Conservation (phyloP, 108 stramenopile genomes). For the Fragilaria crotonensis region DNA sequence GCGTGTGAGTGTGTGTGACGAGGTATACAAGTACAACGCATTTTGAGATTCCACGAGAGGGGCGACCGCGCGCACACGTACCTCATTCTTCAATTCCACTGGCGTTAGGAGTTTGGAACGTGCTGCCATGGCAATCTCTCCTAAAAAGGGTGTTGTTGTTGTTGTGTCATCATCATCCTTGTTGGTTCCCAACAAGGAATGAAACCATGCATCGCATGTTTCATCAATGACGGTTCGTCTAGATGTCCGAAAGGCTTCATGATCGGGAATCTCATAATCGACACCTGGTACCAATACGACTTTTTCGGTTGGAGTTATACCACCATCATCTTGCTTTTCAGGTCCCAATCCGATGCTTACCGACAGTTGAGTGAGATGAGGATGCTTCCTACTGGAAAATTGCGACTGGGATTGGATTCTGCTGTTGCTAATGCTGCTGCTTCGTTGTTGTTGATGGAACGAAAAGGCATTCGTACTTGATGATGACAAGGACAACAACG, state of each 20-base stretch:
- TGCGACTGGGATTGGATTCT: no score
- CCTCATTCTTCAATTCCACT: slow-evolving; percentile 38
- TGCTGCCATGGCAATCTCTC: slow-evolving; percentile 28
- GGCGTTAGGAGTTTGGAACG: slow-evolving; percentile 25
- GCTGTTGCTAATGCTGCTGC: no score
- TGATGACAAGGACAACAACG: no score
- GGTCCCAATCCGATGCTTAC: slow-evolving; percentile 52
- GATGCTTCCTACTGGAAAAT: no score
- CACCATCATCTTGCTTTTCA: slow-evolving; percentile 2
- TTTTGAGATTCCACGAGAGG: background rate
- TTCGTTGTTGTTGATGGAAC: no score
- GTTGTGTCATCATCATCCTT: slow-evolving; percentile 11
- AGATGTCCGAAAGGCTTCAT: slow-evolving; percentile 58
- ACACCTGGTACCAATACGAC: slow-evolving; percentile 32
- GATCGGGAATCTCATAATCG: slow-evolving; percentile 57
- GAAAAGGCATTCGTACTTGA: no score
- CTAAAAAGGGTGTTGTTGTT: no score
- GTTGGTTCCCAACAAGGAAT: slow-evolving; percentile 23
- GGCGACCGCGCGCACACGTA: slow-evolving; percentile 10
- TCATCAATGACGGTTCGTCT: slow-evolving; percentile 61
- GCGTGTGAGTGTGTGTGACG: slow-evolving; percentile 8
- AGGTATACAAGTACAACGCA: slow-evolving; percentile 5
- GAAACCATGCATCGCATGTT: slow-evolving; percentile 73
- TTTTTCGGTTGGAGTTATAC: background rate
- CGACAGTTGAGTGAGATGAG: no score